Percentiles rank a stretch among this genome's conserved stretches.
Evolutionary conservation across 176 grass and related monocot genomes (phyloP).

Genomic region (Paspalum vaginatum): DNA sequence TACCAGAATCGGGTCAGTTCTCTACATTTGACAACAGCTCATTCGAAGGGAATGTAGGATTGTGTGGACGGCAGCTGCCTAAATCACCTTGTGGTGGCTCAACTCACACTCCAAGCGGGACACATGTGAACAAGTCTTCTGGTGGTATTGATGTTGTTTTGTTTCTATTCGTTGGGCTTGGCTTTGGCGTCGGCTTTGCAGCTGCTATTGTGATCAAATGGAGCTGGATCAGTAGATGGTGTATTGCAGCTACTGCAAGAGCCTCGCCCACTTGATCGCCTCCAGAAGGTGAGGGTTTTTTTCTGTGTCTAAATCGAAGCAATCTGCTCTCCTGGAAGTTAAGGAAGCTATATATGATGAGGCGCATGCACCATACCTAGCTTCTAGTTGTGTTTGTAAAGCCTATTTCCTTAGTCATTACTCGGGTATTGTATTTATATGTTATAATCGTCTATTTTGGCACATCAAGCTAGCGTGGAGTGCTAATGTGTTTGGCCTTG

Average conservation of each 20-base stretch:
- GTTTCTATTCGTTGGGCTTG: conserved; percentile 5
- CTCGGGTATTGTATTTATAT: neutral
- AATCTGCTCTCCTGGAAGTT: neutral
- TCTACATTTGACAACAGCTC: neutral
- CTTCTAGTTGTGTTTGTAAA: neutral
- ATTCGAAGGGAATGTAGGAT: neutral
- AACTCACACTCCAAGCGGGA: neutral
- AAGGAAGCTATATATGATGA: neutral
- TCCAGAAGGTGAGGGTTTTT: neutral
- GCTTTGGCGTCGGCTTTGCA: conserved; percentile 8
- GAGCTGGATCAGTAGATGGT: neutral
- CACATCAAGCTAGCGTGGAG: neutral
- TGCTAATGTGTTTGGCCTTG: neutral
- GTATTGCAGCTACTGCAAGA: neutral
- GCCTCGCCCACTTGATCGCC: neutral
- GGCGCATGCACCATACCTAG: neutral
- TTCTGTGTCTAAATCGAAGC: neutral
- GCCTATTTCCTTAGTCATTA: neutral
- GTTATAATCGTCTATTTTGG: too few species aligned
- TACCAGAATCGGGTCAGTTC: conserved; percentile 16
- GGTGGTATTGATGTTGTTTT: conserved; percentile 13
- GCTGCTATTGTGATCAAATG: neutral
- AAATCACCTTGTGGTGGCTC: conserved; percentile 4
- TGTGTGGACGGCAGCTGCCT: neutral
- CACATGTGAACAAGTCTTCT: too few species aligned